phyloP scores from a whole-genome alignment of 1,284 basidiomycete species.

The Vanrija pseudolonga region DNA sequence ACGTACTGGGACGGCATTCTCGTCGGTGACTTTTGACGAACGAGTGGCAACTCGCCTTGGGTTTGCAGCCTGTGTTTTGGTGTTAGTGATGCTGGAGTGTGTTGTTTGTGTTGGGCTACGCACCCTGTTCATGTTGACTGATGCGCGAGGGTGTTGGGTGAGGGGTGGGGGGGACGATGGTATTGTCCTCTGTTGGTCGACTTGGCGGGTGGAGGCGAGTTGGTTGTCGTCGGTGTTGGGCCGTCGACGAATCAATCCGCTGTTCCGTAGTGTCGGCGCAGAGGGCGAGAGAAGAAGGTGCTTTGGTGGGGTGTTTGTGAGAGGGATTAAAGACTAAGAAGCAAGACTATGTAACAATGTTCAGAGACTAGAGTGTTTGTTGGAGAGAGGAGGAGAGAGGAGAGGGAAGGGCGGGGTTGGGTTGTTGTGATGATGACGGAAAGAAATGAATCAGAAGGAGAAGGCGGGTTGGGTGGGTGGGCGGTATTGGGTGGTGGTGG shows the following conservation, averaged over 20 bases:
- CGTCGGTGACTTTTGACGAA: conserved; percentile 33
- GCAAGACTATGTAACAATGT: too few species aligned
- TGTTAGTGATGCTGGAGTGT: neutral
- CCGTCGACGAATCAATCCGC: too few species aligned
- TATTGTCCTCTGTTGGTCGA: neutral
- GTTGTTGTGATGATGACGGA: too few species aligned
- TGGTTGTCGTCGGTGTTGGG: too few species aligned
- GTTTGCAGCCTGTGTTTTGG: conserved; percentile 18
- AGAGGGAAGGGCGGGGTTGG: neutral
- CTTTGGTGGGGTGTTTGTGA: neutral
- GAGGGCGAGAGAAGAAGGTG: neutral
- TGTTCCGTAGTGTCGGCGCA: neutral
- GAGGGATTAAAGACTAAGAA: too few species aligned
- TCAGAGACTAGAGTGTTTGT: too few species aligned
- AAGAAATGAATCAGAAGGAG: neutral
- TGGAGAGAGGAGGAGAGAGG: neutral
- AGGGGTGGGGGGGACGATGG: neutral
- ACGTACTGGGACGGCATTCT: conserved; percentile 41
- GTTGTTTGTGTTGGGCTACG: neutral
- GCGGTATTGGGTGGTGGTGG: conserved; percentile 1
- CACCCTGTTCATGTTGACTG: conserved; percentile 6
- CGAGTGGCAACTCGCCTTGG: conserved; percentile 31
- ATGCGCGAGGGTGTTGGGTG: neutral
- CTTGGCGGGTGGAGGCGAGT: too few species aligned
- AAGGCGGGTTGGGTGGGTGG: neutral